Conservation (phyloP, 495 filamentous ascomycete species). For the Lichenothelia convexa region DNA sequence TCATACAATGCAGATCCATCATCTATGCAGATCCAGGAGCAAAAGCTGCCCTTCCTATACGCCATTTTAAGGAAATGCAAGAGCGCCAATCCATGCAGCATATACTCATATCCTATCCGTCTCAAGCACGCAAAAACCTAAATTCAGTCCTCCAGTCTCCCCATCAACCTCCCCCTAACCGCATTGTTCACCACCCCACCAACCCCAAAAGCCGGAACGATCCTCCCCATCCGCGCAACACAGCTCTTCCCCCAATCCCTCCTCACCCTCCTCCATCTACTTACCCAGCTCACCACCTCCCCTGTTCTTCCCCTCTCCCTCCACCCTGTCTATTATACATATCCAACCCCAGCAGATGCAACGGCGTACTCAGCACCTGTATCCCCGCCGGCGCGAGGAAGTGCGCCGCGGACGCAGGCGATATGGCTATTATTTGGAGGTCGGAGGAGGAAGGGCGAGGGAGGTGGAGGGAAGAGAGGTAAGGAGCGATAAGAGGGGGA, state of each 20-base stretch:
- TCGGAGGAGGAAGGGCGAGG: slow-evolving; percentile 26
- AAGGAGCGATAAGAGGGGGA: slow-evolving; percentile 55
- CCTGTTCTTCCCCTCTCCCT: slow-evolving; percentile 37
- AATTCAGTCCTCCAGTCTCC: slow-evolving; percentile 30
- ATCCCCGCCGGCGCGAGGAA: slow-evolving; percentile 64
- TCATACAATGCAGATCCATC: too few species aligned
- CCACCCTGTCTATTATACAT: slow-evolving; percentile 56
- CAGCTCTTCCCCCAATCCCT: slow-evolving; percentile 64
- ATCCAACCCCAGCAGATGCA: slow-evolving; percentile 80
- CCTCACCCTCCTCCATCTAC: slow-evolving; percentile 43
- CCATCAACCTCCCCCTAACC: slow-evolving; percentile 44
- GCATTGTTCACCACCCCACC: slow-evolving; percentile 77
- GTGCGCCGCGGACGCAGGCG: slow-evolving; percentile 49
- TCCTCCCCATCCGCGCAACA: slow-evolving; percentile 69
- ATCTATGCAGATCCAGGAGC: too few species aligned
- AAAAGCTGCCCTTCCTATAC: too few species aligned
- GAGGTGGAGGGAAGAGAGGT: slow-evolving; percentile 16
- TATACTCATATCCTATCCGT: too few species aligned
- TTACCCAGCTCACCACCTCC: slow-evolving; percentile 33
- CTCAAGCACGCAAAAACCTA: too few species aligned
- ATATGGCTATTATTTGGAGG: slow-evolving; percentile 21
- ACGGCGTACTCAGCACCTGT: slow-evolving; percentile 65
- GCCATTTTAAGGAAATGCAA: too few species aligned
- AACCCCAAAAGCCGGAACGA: slow-evolving; percentile 84
- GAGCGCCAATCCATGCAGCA: too few species aligned